phyloP scores from a whole-genome alignment of 2,329 filamentous ascomycete genomes.

The Lasiodiplodia citricola region DNA sequence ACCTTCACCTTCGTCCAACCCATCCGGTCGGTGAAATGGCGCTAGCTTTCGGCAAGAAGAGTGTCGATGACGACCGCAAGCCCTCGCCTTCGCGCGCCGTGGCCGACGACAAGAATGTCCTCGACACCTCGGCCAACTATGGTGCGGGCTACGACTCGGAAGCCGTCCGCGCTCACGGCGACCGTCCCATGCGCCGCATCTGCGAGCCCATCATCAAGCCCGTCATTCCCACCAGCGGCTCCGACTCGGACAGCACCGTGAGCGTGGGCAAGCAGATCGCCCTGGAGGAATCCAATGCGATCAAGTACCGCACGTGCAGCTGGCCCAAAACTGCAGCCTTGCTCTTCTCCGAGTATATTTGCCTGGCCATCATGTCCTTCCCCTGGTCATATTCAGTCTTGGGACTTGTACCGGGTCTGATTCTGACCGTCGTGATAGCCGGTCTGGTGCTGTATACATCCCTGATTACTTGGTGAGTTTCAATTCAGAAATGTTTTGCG shows the following conservation, averaged over 20 bases:
- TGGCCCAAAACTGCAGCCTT: constrained; percentile 94
- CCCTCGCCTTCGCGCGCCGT: constrained; percentile 2
- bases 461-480: constrained; percentile 63
- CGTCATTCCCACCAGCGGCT: constrained; percentile 38
- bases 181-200: constrained; percentile 50
- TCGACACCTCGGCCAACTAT: constrained; percentile 8
- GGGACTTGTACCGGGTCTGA: constrained; percentile 83
- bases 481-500: neutral
- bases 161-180: constrained; percentile 36
- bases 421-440: constrained; percentile 80
- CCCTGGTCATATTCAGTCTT: constrained; percentile 90
- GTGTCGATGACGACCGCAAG: constrained; percentile 16
- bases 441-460: constrained; percentile 83
- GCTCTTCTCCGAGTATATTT: constrained; percentile 95
- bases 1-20: constrained; percentile 47
- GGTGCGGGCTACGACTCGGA: constrained; percentile 33
- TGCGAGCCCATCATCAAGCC: constrained; percentile 44
- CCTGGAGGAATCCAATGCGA: constrained; percentile 75
- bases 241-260: constrained; percentile 48
- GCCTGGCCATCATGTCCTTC: constrained; percentile 92
- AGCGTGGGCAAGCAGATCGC: constrained; percentile 72
- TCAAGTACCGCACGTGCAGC: constrained; percentile 91
- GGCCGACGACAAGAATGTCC: constrained; percentile 23
- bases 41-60: constrained; percentile 44
- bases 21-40: constrained; percentile 59